Evolutionary conservation across 805 yeast genomes (phyloP).

Genomic region (Metschnikowia drakensbergensis): DNA sequence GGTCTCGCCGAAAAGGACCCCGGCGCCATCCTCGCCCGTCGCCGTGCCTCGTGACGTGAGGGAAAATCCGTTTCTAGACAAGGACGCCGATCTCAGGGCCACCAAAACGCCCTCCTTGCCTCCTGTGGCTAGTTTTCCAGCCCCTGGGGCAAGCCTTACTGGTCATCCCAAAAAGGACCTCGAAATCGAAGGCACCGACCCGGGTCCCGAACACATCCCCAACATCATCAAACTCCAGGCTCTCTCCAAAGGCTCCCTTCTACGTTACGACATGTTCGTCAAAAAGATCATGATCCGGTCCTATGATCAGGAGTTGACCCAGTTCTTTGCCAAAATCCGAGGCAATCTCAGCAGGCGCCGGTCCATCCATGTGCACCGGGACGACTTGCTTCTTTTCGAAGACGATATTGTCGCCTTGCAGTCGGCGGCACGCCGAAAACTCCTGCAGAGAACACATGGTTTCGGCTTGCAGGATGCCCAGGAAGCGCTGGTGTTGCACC

Average conservation of each 20-base stretch:
- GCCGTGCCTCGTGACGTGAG: background rate
- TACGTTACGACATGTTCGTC: conserved; percentile 62
- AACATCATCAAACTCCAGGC: conserved; percentile 60
- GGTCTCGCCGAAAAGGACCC: background rate
- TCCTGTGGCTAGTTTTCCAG: background rate
- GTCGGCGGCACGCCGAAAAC: conserved; percentile 31
- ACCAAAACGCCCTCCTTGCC: conserved; percentile 1
- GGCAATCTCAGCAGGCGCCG: conserved; percentile 39
- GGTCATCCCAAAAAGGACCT: background rate
- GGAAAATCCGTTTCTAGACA: conserved; percentile 1
- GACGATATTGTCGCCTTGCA: conserved; percentile 38
- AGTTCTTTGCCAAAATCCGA: conserved; percentile 49
- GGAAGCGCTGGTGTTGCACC: background rate
- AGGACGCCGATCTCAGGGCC: background rate
- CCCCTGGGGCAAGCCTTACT: no score
- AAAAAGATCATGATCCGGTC: conserved; percentile 58
- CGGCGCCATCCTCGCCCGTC: background rate
- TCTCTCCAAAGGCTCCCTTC: conserved; percentile 61
- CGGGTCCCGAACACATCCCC: background rate
- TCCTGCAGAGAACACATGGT: conserved; percentile 8
- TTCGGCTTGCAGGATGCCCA: background rate
- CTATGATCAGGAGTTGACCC: conserved; percentile 47
- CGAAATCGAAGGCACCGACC: no score
- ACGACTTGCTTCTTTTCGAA: conserved; percentile 27
- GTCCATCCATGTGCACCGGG: conserved; percentile 34